Base-by-base conservation (phyloP, 306 rosid genomes). In the Quercus berberidifolia region DNA sequence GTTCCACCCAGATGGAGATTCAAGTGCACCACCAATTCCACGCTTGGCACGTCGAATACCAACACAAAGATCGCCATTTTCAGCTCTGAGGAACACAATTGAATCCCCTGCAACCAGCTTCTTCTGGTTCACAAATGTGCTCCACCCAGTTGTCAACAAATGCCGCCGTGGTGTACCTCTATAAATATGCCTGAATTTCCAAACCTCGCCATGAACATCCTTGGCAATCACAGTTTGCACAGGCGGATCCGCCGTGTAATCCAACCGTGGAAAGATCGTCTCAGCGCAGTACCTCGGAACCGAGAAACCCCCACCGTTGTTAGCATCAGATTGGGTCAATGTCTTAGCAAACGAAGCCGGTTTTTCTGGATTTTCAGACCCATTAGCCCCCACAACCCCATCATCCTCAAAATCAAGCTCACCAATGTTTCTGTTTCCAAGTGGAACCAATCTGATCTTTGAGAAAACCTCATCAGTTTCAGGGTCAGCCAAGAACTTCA, bases 211-310 rank as follows among this genome's bases (percentile, higher is more conserved):
- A 23, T 95, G 99, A 76, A 95, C 96, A 28, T 95, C 99, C 83
- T 83, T 91, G 0, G 99, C 99, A 1, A 88, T 76, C 64, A 95
- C 97, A 1, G 97, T 93, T 81, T 95, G 99, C 60, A 95, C 99
- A 13, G 99, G 99, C 3, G 99, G 99, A 73, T 93, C 98, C 0
- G 99, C 96, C 25, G 97, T 76, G 89, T 93, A 93, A 85, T 95
- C 98, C 56, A 95, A 77, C 74, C 91, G 84, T 0, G 99, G 99
- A 21, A 95, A 95, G 63, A 95, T 91, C 0, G 99, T 95, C 76
- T 95, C 99, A 0, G 99, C 99, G 30, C 99, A 95, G 85, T 95
- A 95, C 74, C 99, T 82, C 0, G 99, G 99, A 63, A 95, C 99
- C 0, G 99, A 95, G 77, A 95, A 95, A 1, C 99, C 99, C 12